Evolutionary conservation across 495 filamentous ascomycete species (phyloP).

Genomic region (Neurospora intermedia): DNA sequence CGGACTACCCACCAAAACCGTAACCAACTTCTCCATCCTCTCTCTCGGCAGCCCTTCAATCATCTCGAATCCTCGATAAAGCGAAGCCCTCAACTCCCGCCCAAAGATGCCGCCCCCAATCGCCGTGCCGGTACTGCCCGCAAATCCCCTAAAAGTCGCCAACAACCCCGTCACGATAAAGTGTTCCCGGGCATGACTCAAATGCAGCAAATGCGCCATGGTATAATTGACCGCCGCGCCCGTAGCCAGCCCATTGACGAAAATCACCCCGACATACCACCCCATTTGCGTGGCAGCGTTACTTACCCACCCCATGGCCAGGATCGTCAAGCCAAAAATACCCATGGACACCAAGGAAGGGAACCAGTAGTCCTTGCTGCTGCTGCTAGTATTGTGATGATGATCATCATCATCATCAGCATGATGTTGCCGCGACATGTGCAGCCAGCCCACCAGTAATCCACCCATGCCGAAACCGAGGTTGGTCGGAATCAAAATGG

Average conservation of each 20-base stretch:
- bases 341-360: slow-evolving; percentile 43
- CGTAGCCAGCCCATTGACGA: slow-evolving; percentile 57
- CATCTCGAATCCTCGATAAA: slow-evolving; percentile 46
- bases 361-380: slow-evolving; percentile 39
- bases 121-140: slow-evolving; percentile 63
- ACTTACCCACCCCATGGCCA: slow-evolving; percentile 39
- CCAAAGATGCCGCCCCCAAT: slow-evolving; percentile 68
- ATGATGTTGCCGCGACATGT: slow-evolving; percentile 41
- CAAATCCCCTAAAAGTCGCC: slow-evolving; percentile 63
- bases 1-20: slow-evolving; percentile 56
- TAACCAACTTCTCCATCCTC: slow-evolving; percentile 44
- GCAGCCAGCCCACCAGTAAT: slow-evolving; percentile 54
- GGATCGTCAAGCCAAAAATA: slow-evolving; percentile 42
- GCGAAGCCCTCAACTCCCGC: slow-evolving; percentile 42
- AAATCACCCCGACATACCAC: slow-evolving; percentile 44
- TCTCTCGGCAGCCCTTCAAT: slow-evolving; percentile 31
- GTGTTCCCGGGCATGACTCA: slow-evolving; percentile 50
- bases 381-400: too few relatives aligned
- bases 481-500: slow-evolving; percentile 65
- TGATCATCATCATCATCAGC: slow-evolving; percentile 25
- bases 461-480: slow-evolving; percentile 62
- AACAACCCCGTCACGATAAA: slow-evolving; percentile 61
- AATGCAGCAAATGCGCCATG: slow-evolving; percentile 61
- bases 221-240: slow-evolving; percentile 68
- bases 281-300: slow-evolving; percentile 32